Percentiles rank a stretch among this genome's conserved stretches.
These are phyloP conservation scores for Vicia sativa DNA, from an alignment of 306 rosid species.

Conservation along the genomic window DNA sequence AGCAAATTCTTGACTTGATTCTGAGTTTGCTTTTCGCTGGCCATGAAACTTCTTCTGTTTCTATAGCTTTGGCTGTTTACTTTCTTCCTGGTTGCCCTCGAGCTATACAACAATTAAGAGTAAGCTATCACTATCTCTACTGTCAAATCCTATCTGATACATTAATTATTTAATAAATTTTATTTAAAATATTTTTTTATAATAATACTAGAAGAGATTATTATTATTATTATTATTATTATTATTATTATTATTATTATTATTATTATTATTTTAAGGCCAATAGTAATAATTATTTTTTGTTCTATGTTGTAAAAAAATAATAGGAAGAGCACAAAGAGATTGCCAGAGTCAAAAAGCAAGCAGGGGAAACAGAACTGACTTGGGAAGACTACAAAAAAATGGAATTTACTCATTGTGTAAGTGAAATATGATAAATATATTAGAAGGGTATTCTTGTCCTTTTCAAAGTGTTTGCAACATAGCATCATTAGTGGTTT, in stretches of 20 bases:
- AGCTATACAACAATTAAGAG: slow-evolving; percentile 73
- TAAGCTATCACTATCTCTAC: slow-evolving; percentile 23
- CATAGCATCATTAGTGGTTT: background rate
- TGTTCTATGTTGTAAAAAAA: background rate
- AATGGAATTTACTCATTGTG: slow-evolving; percentile 97
- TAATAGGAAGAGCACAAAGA: slow-evolving; percentile 79
- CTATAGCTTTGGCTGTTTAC: slow-evolving; percentile 83
- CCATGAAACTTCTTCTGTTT: slow-evolving; percentile 93
- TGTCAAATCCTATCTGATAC: too few relatives aligned
- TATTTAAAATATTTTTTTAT: too few relatives aligned
- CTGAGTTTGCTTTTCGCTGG: slow-evolving; percentile 94
- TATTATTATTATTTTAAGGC: too few relatives aligned
- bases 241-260: too few relatives aligned
- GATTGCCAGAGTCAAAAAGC: slow-evolving; percentile 65
- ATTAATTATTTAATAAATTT: too few relatives aligned
- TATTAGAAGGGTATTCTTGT: slow-evolving; percentile 2
- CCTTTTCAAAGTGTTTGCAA: slow-evolving; percentile 25
- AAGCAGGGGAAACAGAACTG: slow-evolving; percentile 71
- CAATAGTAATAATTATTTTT: background rate
- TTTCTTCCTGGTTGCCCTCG: slow-evolving; percentile 73
- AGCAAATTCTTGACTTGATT: slow-evolving; percentile 91
- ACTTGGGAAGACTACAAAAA: slow-evolving; percentile 91
- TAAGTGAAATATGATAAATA: slow-evolving; percentile 48
- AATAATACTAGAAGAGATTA: too few relatives aligned
- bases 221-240: too few relatives aligned